These are phyloP conservation scores for Lichtheimia ramosa DNA, from an alignment of 371 early-diverging fungal genomes.

Conservation along the genomic window DNA sequence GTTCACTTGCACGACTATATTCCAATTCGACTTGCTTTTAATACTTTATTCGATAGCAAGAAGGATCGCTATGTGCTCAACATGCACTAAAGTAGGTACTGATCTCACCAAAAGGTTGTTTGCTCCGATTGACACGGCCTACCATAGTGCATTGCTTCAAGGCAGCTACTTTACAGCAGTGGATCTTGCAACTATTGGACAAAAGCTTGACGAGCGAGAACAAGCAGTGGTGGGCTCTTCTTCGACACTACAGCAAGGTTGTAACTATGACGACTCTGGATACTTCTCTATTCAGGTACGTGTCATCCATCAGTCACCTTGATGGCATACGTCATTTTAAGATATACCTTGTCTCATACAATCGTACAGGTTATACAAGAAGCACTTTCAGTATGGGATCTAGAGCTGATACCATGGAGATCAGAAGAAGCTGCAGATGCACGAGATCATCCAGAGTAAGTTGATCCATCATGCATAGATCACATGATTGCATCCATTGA, in stretches of 20 bases:
- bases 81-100: constrained; percentile 63
- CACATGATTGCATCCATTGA: neutral
- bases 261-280: constrained; percentile 81
- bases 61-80: constrained; percentile 76
- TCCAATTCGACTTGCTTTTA: neutral
- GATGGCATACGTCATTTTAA: neutral
- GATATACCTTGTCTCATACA: neutral
- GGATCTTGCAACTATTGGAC: constrained; percentile 68
- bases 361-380: constrained; percentile 54
- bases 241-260: constrained; percentile 28
- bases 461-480: neutral
- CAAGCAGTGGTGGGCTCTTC: constrained; percentile 25
- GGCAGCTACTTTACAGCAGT: constrained; percentile 69
- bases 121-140: neutral
- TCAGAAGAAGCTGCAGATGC: constrained; percentile 48
- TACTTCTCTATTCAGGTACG: constrained; percentile 75
- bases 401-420: constrained; percentile 60
- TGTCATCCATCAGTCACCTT: neutral
- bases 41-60: constrained; percentile 47
- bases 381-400: constrained; percentile 69
- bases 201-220: constrained; percentile 54
- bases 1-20: constrained; percentile 18
- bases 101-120: neutral
- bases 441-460: constrained; percentile 57
- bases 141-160: constrained; percentile 47